Conservation (phyloP, 805 yeast genomes). For the Helenozyma baotianmanensis region DNA sequence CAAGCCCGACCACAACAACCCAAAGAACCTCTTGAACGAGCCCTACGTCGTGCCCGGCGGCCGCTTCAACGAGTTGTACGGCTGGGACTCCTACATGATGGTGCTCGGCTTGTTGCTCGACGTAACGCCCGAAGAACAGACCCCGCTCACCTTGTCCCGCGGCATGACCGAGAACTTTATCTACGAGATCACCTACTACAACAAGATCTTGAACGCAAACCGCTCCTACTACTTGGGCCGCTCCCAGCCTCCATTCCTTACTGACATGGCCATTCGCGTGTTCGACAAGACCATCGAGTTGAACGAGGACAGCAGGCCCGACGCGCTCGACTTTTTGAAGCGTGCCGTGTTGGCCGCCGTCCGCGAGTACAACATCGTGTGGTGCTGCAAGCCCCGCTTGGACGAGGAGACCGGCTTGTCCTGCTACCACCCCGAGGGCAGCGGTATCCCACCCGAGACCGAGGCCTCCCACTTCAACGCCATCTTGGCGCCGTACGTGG, state of each 20-base stretch:
- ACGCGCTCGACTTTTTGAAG: constrained; percentile 55
- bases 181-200: constrained; percentile 85
- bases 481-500: constrained; percentile 62
- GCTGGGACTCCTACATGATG: constrained; percentile 97
- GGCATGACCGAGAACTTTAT: constrained; percentile 92
- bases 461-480: constrained; percentile 83
- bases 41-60: constrained; percentile 98
- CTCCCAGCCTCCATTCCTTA: constrained; percentile 94
- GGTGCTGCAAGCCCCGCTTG: constrained; percentile 72
- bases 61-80: constrained; percentile 91
- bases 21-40: constrained; percentile 51
- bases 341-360: constrained; percentile 76
- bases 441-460: constrained; percentile 96
- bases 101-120: constrained; percentile 75
- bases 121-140: constrained; percentile 27
- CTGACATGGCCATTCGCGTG: constrained; percentile 81
- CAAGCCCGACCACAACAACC: constrained; percentile 52
- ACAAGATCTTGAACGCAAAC: constrained; percentile 91
- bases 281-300: constrained; percentile 52
- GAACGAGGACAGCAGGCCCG: constrained; percentile 28
- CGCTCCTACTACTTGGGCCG: constrained; percentile 86
- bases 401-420: constrained; percentile 77
- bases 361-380: constrained; percentile 75
- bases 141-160: constrained; percentile 63
- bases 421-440: constrained; percentile 83